A percentile compares a stretch with the other conserved stretches of the same genome.
These are phyloP conservation scores for Nitzschia sp. DNA, from an alignment of 108 stramenopile species.

Conservation along the genomic window DNA sequence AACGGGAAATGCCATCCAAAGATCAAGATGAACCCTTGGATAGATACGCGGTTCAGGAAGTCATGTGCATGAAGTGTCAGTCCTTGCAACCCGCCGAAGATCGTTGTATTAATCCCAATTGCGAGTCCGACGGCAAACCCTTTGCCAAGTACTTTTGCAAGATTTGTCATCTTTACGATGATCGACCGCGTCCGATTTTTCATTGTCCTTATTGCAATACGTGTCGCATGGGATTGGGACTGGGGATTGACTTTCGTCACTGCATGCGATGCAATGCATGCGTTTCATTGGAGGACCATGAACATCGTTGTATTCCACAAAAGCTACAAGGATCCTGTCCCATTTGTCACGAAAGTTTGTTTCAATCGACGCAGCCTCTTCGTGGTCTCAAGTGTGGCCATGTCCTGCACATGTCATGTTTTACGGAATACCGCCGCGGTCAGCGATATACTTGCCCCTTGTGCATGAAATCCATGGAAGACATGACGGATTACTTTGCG, in stretches of 20 bases:
- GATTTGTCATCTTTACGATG: slow-evolving; percentile 92
- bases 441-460: slow-evolving; percentile 80
- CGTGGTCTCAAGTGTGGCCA: slow-evolving; percentile 92
- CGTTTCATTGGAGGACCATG: slow-evolving; percentile 75
- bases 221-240: slow-evolving; percentile 87
- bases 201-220: slow-evolving; percentile 97
- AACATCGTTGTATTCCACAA: slow-evolving; percentile 92
- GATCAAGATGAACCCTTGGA: slow-evolving; percentile 86
- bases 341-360: slow-evolving; percentile 89
- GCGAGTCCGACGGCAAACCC: slow-evolving; percentile 61
- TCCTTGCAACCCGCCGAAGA: slow-evolving; percentile 85
- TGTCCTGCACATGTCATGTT: slow-evolving; percentile 94
- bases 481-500: slow-evolving; percentile 87
- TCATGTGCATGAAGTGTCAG: slow-evolving; percentile 90
- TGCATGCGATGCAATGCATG: slow-evolving; percentile 99
- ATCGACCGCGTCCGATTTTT: slow-evolving; percentile 73
- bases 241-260: slow-evolving; percentile 94
- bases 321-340: slow-evolving; percentile 91
- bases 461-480: slow-evolving; percentile 84
- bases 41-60: slow-evolving; percentile 85
- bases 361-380: slow-evolving; percentile 88
- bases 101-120: slow-evolving; percentile 71
- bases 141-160: slow-evolving; percentile 86
- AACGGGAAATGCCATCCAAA: slow-evolving; percentile 60
- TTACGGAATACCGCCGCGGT: slow-evolving; percentile 67